phyloP scores from a whole-genome alignment of 2,329 filamentous ascomycete species.

The Corinectria fuckeliana region DNA sequence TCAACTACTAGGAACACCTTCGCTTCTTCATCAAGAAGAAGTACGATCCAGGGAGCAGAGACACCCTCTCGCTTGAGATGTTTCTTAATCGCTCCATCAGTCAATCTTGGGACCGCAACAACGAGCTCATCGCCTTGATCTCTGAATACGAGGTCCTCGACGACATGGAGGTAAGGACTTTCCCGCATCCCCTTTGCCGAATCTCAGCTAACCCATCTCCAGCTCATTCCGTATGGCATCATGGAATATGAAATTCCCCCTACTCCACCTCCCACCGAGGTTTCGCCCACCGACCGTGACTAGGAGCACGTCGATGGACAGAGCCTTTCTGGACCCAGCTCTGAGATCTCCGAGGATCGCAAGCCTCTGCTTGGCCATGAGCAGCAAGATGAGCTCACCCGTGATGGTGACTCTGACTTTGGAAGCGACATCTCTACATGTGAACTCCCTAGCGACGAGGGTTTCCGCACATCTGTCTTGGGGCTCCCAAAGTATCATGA shows the following conservation, averaged over 20 bases:
- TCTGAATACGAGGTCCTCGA: not conserved
- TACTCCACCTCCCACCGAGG: not conserved
- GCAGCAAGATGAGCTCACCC: too few relatives aligned
- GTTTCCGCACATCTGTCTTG: too few relatives aligned
- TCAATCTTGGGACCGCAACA: not conserved
- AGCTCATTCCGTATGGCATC: not conserved
- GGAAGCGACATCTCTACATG: too few relatives aligned
- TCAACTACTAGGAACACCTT: not conserved
- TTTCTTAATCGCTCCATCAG: not conserved
- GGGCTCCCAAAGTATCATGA: not conserved
- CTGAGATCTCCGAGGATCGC: too few relatives aligned
- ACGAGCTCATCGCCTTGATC: not conserved
- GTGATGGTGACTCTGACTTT: too few relatives aligned
- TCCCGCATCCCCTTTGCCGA: not conserved
- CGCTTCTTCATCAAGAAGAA: not conserved
- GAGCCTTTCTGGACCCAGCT: not conserved
- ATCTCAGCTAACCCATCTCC: not conserved
- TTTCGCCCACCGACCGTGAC: not conserved
- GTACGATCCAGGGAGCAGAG: too few relatives aligned
- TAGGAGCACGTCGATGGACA: not conserved
- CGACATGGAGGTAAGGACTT: not conserved
- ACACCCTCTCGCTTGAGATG: too few relatives aligned
- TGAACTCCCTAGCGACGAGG: too few relatives aligned
- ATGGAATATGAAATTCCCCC: not conserved
- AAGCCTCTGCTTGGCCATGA: too few relatives aligned